A percentile compares a stretch with the other conserved stretches of the same genome.
These are phyloP conservation scores for Zymoseptoria crescenta DNA, from an alignment of 2,329 filamentous ascomycete genomes.

Conservation along the genomic window DNA sequence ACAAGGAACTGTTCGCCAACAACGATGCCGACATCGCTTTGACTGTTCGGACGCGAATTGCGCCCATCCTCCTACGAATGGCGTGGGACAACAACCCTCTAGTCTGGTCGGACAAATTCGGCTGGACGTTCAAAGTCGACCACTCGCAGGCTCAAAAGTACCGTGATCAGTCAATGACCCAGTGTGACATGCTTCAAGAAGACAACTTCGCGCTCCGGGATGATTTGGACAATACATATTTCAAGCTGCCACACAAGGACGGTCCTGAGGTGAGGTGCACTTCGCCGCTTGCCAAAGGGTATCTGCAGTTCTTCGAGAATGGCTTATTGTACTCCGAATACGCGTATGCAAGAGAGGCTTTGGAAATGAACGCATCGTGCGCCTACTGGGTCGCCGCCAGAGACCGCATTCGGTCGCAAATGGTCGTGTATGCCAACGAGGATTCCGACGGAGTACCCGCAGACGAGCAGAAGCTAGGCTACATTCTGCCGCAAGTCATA, in stretches of 20 bases:
- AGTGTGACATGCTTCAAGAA: slow-evolving; percentile 71
- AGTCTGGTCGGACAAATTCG: slow-evolving; percentile 86
- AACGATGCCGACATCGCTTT: slow-evolving; percentile 62
- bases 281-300: slow-evolving; percentile 85
- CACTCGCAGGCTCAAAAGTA: slow-evolving; percentile 57
- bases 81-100: slow-evolving; percentile 85
- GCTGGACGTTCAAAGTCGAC: slow-evolving; percentile 83
- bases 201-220: slow-evolving; percentile 56
- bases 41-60: slow-evolving; percentile 78
- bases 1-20: slow-evolving; percentile 77
- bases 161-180: slow-evolving; percentile 59
- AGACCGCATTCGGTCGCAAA: slow-evolving; percentile 87
- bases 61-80: slow-evolving; percentile 73
- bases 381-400: slow-evolving; percentile 98
- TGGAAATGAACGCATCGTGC: slow-evolving; percentile 98
- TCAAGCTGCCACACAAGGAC: slow-evolving; percentile 95
- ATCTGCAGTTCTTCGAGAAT: slow-evolving; percentile 83
- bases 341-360: slow-evolving; percentile 80
- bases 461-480: slow-evolving; percentile 50
- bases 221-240: slow-evolving; percentile 63
- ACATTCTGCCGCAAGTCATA: slow-evolving; percentile 89
- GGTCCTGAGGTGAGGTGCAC: slow-evolving; percentile 76
- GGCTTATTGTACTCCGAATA: slow-evolving; percentile 83
- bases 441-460: slow-evolving; percentile 18
- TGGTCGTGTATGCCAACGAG: slow-evolving; percentile 80